Percentiles rank a stretch among this genome's conserved stretches.
Evolutionary conservation across 2,329 filamentous ascomycete genomes (phyloP).

Genomic region (Monosporascus sp.): DNA sequence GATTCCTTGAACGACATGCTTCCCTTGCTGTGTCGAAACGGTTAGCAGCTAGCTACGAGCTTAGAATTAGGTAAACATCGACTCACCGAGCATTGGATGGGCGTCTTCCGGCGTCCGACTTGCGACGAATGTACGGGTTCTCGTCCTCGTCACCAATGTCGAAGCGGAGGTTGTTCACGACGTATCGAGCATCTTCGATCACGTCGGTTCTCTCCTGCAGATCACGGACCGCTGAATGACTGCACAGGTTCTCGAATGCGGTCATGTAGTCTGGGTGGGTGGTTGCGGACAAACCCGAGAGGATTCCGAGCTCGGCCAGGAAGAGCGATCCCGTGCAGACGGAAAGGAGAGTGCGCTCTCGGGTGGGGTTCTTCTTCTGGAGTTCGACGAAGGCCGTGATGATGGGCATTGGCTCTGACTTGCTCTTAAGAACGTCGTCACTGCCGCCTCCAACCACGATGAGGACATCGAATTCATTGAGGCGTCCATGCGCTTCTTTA

Average conservation of each 20-base stretch:
- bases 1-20: slow-evolving; percentile 76
- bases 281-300: slow-evolving; percentile 74
- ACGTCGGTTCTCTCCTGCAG: slow-evolving; percentile 75
- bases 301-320: slow-evolving; percentile 69
- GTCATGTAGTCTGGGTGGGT: slow-evolving; percentile 78
- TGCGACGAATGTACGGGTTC: slow-evolving; percentile 77
- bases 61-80: not conserved
- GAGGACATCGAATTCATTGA: slow-evolving; percentile 74
- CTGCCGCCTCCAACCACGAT: slow-evolving; percentile 69
- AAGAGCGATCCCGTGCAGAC: slow-evolving; percentile 76
- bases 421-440: slow-evolving; percentile 59
- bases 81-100: slow-evolving; percentile 57
- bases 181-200: slow-evolving; percentile 74
- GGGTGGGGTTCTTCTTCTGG: slow-evolving; percentile 71
- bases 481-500: slow-evolving; percentile 69
- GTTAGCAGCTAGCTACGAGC: slow-evolving; percentile 14
- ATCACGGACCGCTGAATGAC: slow-evolving; percentile 64
- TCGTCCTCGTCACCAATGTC: slow-evolving; percentile 76
- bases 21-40: slow-evolving; percentile 58
- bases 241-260: slow-evolving; percentile 76
- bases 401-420: slow-evolving; percentile 63
- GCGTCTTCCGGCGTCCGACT: slow-evolving; percentile 59
- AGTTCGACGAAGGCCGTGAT: slow-evolving; percentile 74
- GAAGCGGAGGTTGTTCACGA: slow-evolving; percentile 88
- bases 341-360: slow-evolving; percentile 76